phyloP scores from a whole-genome alignment of 1,284 basidiomycete species.

The Cystobasidium pallidum region DNA sequence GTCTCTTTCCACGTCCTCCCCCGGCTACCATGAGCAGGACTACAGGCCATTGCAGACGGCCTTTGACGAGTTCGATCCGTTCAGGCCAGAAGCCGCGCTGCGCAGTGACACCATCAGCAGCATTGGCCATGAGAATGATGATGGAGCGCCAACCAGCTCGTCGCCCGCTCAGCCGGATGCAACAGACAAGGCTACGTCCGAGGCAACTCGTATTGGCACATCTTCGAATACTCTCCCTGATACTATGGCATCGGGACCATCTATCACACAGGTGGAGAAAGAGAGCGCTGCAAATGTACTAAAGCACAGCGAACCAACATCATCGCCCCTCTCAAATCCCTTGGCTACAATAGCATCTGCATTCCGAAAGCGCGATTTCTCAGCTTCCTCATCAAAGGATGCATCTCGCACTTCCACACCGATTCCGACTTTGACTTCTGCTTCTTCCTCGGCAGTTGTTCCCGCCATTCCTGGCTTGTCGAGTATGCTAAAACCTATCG shows the following conservation, averaged over 20 bases:
- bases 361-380: slow-evolving; percentile 30
- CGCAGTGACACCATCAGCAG: too few species aligned
- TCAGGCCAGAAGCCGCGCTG: slow-evolving; percentile 11
- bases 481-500: not conserved
- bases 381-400: not conserved
- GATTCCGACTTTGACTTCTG: not conserved
- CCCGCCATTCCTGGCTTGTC: not conserved
- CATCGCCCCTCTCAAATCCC: slow-evolving; percentile 55
- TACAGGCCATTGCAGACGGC: slow-evolving; percentile 56
- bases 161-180: not conserved
- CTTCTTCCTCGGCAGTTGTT: not conserved
- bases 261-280: not conserved
- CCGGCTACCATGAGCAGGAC: too few species aligned
- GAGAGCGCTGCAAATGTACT: not conserved
- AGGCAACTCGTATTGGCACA: not conserved
- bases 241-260: not conserved
- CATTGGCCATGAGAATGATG: not conserved
- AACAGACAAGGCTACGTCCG: not conserved
- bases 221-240: not conserved
- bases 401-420: not conserved
- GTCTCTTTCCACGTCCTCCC: not conserved
- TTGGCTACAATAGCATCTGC: slow-evolving; percentile 55
- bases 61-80: slow-evolving; percentile 44
- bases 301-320: not conserved
- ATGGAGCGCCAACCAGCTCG: not conserved